phyloP scores from a whole-genome alignment of 345 rosid genomes.

The Gossypium thurberi region DNA sequence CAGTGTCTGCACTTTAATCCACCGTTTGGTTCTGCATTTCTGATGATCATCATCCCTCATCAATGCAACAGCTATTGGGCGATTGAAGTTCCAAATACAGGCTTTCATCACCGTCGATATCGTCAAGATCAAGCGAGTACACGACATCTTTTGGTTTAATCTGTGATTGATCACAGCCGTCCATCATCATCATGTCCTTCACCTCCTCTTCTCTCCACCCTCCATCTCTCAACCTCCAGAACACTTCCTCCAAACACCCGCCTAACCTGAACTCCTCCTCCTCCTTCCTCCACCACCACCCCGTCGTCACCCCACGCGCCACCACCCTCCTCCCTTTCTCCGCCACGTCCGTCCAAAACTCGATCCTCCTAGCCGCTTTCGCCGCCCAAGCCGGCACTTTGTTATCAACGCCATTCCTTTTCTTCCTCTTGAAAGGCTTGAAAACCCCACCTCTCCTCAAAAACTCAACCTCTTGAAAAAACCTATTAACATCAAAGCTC shows the following conservation, averaged over 20 bases:
- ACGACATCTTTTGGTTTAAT: conserved; percentile 29
- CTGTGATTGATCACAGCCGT: conserved; percentile 24
- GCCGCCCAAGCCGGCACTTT: conserved; percentile 58
- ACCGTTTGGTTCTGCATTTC: neutral
- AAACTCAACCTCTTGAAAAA: conserved; percentile 43
- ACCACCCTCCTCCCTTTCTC: conserved; percentile 42
- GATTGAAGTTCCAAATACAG: neutral
- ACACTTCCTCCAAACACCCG: conserved; percentile 55
- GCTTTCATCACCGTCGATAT: neutral
- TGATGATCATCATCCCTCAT: neutral
- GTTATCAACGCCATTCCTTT: neutral
- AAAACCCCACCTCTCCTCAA: conserved; percentile 13
- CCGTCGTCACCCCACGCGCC: conserved; percentile 24
- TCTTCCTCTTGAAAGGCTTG: conserved; percentile 1
- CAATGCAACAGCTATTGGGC: neutral
- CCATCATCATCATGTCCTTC: conserved; percentile 63
- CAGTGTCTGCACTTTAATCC: neutral
- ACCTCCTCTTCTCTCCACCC: conserved; percentile 89
- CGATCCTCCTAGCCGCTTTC: conserved; percentile 35
- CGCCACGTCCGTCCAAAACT: conserved; percentile 75
- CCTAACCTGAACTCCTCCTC: conserved; percentile 19
- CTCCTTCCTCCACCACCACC: conserved; percentile 44
- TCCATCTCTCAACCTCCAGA: conserved; percentile 60
- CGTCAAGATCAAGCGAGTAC: conserved; percentile 41
- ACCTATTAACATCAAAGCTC: conserved; percentile 56